Percentiles rank a stretch among this genome's conserved stretches.
Conservation (phyloP, 164 flowering plant species). For the Stephania japonica region DNA sequence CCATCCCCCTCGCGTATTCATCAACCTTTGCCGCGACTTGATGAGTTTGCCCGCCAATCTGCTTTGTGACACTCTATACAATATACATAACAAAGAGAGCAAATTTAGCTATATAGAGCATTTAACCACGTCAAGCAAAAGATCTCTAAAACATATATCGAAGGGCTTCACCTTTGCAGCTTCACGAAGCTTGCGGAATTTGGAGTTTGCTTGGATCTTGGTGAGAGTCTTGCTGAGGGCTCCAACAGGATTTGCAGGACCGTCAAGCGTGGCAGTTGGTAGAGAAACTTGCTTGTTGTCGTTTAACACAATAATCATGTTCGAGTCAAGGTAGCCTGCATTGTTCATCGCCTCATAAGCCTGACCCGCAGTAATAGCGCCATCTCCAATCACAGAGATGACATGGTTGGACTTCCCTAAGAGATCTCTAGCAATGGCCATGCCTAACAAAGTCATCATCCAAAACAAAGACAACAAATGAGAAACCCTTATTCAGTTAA, state of each 20-base stretch:
- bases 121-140: not conserved
- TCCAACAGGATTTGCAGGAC: conserved; percentile 90
- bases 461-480: not conserved
- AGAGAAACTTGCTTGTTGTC: conserved; percentile 90
- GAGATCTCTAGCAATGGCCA: conserved; percentile 88
- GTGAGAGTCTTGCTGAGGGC: conserved; percentile 70
- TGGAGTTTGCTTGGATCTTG: conserved; percentile 65
- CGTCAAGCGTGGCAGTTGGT: conserved; percentile 94
- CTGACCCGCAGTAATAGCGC: conserved; percentile 98
- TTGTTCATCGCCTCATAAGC: conserved; percentile 99
- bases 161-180: conserved; percentile 60
- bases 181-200: conserved; percentile 71
- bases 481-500: not conserved
- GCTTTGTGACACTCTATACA: conserved; percentile 58
- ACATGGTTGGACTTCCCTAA: conserved; percentile 73
- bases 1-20: conserved; percentile 78
- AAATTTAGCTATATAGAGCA: conserved; percentile 8
- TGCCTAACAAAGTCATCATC: conserved; percentile 34
- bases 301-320: conserved; percentile 70
- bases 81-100: not conserved
- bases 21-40: conserved; percentile 82
- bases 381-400: conserved; percentile 90
- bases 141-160: not conserved
- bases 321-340: conserved; percentile 75
- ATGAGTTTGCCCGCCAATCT: conserved; percentile 62